Evolutionary conservation across 1,284 basidiomycete species (phyloP).

Genomic region (Chiua sp.): DNA sequence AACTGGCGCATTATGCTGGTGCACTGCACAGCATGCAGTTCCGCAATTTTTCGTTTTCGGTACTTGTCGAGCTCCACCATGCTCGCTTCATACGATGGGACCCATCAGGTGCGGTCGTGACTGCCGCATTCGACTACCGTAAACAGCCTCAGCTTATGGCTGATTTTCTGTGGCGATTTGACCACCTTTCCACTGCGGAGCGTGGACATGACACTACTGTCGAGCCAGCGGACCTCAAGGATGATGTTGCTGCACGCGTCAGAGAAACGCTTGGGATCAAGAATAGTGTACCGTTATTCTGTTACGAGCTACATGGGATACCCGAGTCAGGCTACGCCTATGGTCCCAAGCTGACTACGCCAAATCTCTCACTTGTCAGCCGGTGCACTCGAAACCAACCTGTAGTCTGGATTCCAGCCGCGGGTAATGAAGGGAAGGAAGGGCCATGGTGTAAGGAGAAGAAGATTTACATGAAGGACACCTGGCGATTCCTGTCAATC

Average conservation of each 20-base stretch:
- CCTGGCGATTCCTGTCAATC: neutral
- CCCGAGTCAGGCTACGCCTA: neutral
- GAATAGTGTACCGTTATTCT: neutral
- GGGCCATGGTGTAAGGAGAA: neutral
- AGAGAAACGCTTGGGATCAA: neutral
- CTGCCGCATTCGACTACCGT: conserved; percentile 19
- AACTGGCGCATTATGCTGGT: conserved; percentile 4
- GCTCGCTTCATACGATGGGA: conserved; percentile 34
- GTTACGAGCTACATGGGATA: conserved; percentile 3
- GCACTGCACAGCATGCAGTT: conserved; percentile 15
- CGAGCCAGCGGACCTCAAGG: neutral
- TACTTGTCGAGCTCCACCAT: conserved; percentile 11
- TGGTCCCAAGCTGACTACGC: neutral
- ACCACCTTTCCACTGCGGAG: conserved; percentile 2
- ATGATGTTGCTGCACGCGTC: neutral
- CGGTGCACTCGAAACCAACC: conserved; percentile 16
- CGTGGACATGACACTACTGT: conserved; percentile 11
- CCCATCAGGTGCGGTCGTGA: conserved; percentile 21
- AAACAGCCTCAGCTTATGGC: conserved; percentile 8
- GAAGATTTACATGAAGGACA: neutral
- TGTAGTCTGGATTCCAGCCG: conserved; percentile 4
- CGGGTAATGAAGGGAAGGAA: too few species aligned
- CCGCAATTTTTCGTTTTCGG: conserved; percentile 20
- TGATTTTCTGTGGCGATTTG: conserved; percentile 22
- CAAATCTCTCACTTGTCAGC: neutral